Evolutionary conservation across 225 moss, liverwort and hornwort species (phyloP).

Genomic region (Pseudoscleropodium purum): DNA sequence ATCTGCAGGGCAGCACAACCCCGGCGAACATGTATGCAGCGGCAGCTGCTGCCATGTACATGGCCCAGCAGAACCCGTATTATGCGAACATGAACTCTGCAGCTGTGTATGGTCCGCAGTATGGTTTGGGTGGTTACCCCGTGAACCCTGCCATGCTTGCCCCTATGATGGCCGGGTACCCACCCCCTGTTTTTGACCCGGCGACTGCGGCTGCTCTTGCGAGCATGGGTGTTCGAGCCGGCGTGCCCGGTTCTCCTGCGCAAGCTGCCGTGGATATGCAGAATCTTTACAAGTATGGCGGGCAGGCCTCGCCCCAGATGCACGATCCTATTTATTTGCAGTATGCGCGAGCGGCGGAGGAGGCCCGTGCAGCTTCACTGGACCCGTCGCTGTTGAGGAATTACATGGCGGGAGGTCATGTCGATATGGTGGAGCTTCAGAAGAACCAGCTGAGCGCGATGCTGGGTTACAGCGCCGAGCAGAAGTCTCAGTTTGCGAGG

Average conservation of each 20-base stretch:
- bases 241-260: conserved; percentile 65
- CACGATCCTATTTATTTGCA: conserved; percentile 75
- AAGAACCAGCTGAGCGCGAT: conserved; percentile 83
- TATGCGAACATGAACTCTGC: conserved; percentile 67
- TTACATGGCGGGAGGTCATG: conserved; percentile 59
- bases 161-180: conserved; percentile 84
- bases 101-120: conserved; percentile 73
- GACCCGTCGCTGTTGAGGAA: conserved; percentile 65
- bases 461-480: conserved; percentile 73
- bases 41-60: conserved; percentile 86
- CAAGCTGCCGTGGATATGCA: conserved; percentile 76
- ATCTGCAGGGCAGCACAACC: conserved; percentile 44
- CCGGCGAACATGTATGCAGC: conserved; percentile 79
- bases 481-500: conserved; percentile 62
- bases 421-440: conserved; percentile 90
- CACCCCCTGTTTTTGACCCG: conserved; percentile 57
- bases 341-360: conserved; percentile 70
- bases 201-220: conserved; percentile 88
- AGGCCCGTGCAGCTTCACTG: conserved; percentile 63
- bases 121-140: conserved; percentile 74
- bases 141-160: conserved; percentile 75
- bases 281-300: conserved; percentile 74
- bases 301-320: conserved; percentile 55
- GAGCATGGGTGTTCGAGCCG: conserved; percentile 70
- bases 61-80: conserved; percentile 82